Evolutionary conservation across 208 protist genomes (phyloP).

Genomic region (Crithidia sp.): DNA sequence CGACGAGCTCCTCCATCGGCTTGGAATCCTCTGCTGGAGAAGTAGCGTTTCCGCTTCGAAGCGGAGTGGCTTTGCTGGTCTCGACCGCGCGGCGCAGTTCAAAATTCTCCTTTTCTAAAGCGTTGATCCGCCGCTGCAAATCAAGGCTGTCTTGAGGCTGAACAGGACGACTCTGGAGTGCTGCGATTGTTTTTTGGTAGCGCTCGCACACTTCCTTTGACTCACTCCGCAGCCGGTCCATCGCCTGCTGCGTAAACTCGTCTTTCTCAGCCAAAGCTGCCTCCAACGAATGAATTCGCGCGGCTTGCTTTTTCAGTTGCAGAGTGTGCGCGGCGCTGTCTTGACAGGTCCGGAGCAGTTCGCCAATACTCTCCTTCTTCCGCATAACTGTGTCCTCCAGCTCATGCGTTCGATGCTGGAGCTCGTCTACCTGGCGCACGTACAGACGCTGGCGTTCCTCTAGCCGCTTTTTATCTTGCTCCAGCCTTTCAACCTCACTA

Average conservation of each 20-base stretch:
- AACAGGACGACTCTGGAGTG: slow-evolving; percentile 43
- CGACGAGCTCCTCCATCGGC: not conserved
- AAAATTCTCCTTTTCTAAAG: slow-evolving; percentile 34
- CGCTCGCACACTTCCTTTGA: slow-evolving; percentile 57
- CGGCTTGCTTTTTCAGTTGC: slow-evolving; percentile 53
- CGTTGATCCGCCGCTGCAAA: slow-evolving; percentile 6
- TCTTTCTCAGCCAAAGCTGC: slow-evolving; percentile 71
- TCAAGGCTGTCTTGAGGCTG: slow-evolving; percentile 21
- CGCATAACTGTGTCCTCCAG: slow-evolving; percentile 30
- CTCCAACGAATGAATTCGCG: slow-evolving; percentile 55
- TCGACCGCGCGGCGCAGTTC: slow-evolving; percentile 26
- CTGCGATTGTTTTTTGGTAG: slow-evolving; percentile 63
- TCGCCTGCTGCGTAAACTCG: slow-evolving; percentile 51
- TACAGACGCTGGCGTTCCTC: slow-evolving; percentile 6
- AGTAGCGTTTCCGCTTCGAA: not conserved
- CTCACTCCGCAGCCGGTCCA: slow-evolving; percentile 61
- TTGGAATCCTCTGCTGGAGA: not conserved
- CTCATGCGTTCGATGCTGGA: slow-evolving; percentile 17
- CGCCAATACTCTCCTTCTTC: slow-evolving; percentile 61
- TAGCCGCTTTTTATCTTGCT: slow-evolving; percentile 9
- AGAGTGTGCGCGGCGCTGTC: slow-evolving; percentile 42
- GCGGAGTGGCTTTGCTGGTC: not conserved
- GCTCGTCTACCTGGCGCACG: slow-evolving; percentile 13
- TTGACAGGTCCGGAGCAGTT: slow-evolving; percentile 68
- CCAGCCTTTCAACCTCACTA: slow-evolving; percentile 17